Conservation (phyloP, 768 basidiomycete genomes). For the Russula earlei region DNA sequence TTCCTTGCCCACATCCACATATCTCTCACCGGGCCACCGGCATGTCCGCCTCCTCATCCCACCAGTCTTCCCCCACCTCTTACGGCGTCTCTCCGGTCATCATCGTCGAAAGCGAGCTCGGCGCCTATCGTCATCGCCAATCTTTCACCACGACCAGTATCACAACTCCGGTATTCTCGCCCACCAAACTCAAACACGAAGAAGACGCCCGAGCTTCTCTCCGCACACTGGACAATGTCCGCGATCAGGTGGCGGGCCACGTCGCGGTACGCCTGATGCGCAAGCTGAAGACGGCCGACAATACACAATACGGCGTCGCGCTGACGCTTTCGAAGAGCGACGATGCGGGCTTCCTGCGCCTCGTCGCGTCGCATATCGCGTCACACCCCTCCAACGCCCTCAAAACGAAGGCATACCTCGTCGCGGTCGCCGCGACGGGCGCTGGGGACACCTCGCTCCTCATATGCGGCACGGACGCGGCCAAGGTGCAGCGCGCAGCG, state of each 20-base stretch:
- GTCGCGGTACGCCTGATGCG: conserved; percentile 47
- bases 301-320: conserved; percentile 48
- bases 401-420: conserved; percentile 33
- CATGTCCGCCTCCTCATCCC: conserved; percentile 6
- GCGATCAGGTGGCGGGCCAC: conserved; percentile 48
- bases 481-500: conserved; percentile 56
- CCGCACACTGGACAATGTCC: conserved; percentile 53
- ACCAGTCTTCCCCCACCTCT: conserved; percentile 14
- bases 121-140: conserved; percentile 10
- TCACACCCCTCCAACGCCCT: conserved; percentile 35
- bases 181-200: neutral
- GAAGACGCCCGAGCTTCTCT: conserved; percentile 1
- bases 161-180: conserved; percentile 18
- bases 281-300: conserved; percentile 41
- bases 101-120: neutral
- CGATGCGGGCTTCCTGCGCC: conserved; percentile 47
- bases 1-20: too few relatives aligned
- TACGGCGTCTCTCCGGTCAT: conserved; percentile 13
- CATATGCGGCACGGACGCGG: conserved; percentile 45
- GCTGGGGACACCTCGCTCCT: conserved; percentile 33
- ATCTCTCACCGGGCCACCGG: neutral
- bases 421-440: conserved; percentile 45
- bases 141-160: conserved; percentile 2
- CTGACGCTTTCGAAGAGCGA: conserved; percentile 49
- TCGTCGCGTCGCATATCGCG: conserved; percentile 45